Evolutionary conservation across 129 eudicot species (phyloP).

Genomic region (Escallonia herrerae): DNA sequence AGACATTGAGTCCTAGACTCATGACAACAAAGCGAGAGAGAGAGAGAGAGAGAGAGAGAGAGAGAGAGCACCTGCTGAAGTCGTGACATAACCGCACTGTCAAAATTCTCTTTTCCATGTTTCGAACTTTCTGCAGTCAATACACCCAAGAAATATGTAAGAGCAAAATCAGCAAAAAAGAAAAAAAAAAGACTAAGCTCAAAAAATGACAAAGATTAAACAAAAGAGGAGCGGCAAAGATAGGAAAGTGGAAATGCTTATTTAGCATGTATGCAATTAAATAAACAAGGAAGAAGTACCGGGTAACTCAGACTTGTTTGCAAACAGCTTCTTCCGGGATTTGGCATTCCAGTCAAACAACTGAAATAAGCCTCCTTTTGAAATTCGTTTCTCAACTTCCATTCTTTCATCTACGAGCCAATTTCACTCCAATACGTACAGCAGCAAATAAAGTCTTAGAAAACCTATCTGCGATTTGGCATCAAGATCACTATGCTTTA

Average conservation of each 20-base stretch:
- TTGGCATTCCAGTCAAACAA: slow-evolving; percentile 97
- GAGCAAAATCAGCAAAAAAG: background rate
- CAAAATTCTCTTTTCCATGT: slow-evolving; percentile 61
- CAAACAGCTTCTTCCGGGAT: slow-evolving; percentile 88
- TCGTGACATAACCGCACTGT: slow-evolving; percentile 35
- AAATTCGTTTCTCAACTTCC: slow-evolving; percentile 83
- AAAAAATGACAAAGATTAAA: no score
- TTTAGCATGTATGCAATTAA: background rate
- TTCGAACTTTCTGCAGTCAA: slow-evolving; percentile 49
- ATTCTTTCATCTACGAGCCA: slow-evolving; percentile 39
- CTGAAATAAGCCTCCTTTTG: slow-evolving; percentile 88
- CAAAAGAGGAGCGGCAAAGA: no score
- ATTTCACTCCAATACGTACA: slow-evolving; percentile 11
- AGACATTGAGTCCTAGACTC: background rate
- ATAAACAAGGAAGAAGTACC: slow-evolving; percentile 37
- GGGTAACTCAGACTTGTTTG: slow-evolving; percentile 59
- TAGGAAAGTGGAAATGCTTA: background rate
- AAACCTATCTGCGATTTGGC: slow-evolving; percentile 20
- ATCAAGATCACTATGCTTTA: background rate
- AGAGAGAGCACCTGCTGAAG: slow-evolving; percentile 47
- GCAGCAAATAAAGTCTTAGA: slow-evolving; percentile 11
- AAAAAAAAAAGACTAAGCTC: background rate
- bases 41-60: background rate
- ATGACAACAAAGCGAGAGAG: background rate
- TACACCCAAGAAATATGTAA: background rate